Conservation (phyloP, 805 yeast genomes). For the Metschnikowia shivogae region DNA sequence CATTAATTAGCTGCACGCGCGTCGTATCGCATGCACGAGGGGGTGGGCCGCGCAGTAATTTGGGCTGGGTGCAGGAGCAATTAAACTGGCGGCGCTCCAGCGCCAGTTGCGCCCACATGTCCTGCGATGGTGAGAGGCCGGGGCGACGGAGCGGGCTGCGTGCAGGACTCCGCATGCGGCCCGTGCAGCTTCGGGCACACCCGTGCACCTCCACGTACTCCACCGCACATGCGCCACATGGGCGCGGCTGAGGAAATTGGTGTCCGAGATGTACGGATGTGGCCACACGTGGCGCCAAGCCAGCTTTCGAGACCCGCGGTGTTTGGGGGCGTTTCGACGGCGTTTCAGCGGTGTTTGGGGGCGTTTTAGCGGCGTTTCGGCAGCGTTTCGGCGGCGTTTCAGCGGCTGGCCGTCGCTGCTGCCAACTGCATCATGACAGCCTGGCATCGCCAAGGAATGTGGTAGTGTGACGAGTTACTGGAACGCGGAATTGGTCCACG, state of each 20-base stretch:
- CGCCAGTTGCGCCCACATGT: too few relatives aligned
- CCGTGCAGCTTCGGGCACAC: not conserved
- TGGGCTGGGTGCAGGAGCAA: not conserved
- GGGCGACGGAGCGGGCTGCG: not conserved
- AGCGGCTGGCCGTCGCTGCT: not conserved
- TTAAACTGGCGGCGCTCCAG: not conserved
- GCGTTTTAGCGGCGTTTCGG: not conserved
- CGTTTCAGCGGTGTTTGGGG: not conserved
- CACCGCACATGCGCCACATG: conserved; percentile 6
- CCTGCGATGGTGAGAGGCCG: not conserved
- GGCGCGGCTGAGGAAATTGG: conserved; percentile 5
- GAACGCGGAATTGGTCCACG: conserved; percentile 12
- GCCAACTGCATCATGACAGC: conserved; percentile 5
- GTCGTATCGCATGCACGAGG: conserved; percentile 5
- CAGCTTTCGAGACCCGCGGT: too few relatives aligned
- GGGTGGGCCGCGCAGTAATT: conserved; percentile 1
- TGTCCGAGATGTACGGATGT: not conserved
- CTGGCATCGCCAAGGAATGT: conserved; percentile 2
- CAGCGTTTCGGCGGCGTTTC: not conserved
- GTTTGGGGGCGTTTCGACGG: too few relatives aligned
- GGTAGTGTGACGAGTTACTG: conserved; percentile 17
- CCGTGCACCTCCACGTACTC: not conserved
- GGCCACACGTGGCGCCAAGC: not conserved
- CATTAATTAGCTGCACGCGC: conserved; percentile 5
- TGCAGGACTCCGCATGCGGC: not conserved